Conservation (phyloP, 148 eudicot species). For the Gaultheria prostrata region DNA sequence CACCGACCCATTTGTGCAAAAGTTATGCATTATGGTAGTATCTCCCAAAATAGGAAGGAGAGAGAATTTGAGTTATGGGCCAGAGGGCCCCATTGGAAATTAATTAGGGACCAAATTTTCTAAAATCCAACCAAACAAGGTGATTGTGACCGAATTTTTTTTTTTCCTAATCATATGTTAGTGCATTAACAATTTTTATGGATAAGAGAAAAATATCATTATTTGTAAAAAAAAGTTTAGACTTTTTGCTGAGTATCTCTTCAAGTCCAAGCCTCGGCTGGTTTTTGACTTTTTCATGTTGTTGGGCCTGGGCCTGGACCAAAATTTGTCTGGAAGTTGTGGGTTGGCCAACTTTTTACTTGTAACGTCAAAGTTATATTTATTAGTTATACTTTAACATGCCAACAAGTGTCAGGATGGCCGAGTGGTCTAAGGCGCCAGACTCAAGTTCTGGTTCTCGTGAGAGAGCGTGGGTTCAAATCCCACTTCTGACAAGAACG, state of each 20-base stretch:
- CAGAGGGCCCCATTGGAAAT: too few species aligned
- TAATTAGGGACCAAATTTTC: too few species aligned
- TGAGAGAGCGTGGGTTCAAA: slow-evolving; percentile 21
- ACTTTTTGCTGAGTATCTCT: background rate
- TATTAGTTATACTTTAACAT: rapidly evolving
- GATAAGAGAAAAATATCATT: background rate
- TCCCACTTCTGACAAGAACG: slow-evolving; percentile 13
- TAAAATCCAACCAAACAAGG: too few species aligned
- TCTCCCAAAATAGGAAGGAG: too few species aligned
- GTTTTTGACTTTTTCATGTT: background rate
- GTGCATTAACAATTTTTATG: background rate
- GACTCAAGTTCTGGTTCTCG: slow-evolving; percentile 21
- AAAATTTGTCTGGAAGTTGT: background rate
- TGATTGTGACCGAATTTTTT: too few species aligned
- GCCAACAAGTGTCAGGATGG: background rate
- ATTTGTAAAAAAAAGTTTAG: background rate
- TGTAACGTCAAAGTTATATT: background rate
- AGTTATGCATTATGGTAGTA: too few species aligned
- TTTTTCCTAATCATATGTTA: too few species aligned
- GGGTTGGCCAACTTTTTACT: background rate
- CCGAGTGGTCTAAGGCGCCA: slow-evolving; percentile 19
- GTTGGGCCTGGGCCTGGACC: background rate
- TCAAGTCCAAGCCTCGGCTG: background rate
- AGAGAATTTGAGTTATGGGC: too few species aligned
- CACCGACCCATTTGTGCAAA: too few species aligned